Evolutionary conservation across 1,284 basidiomycete genomes (phyloP), one percentile per base, ranked within the genome.

Genomic region (Puccinia polysora): DNA sequence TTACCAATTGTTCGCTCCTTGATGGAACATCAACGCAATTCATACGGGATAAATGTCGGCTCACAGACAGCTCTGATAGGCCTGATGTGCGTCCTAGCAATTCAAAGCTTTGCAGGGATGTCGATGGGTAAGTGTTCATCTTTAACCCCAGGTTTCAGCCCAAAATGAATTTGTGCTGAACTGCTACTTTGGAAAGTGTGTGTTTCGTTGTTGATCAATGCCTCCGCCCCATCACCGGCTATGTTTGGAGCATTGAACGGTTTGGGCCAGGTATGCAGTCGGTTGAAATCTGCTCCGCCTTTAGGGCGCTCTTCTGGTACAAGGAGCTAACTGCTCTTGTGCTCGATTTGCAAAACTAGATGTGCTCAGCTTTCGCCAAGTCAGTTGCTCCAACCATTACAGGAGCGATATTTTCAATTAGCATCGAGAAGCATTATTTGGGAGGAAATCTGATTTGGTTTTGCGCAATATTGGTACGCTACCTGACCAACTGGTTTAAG

Each of bases 391-490:
- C 60, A 45, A 36, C 43, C n/a, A 36, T 36, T 3, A 25, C 43
- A 7, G 60, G 60, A 30, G 43, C 60, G 5, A 4, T 63, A 25
- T 63, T 45, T 25, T 34, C 60, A 40, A 25, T 47, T 10, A 63
- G 60, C 18, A 63, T 63, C 4, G 38, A 63, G 12, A 23, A 45
- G 4, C 50, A 52, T 52, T 49, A 45, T 63, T 34, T 60, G 15
- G 60, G 60, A 23, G 60, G 60, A 28, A 63, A 63, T n/a, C 49
- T 63, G 18, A 63, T 63, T 63, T 63, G 36, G 36, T 23, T 63
- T 4, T 30, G 23, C 6, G n/a, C 58, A n/a, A 25, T 60, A 5
- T 8, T 60, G 7, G 58, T 60, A 60, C 30, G 58, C n/a, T 45
- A 10, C n/a, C n/a, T n/a, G n/a, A n/a, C n/a, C n/a, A n/a, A n/a